phyloP scores from a whole-genome alignment of 202 grass and related monocot species.

The Hordeum pubiflorum region DNA sequence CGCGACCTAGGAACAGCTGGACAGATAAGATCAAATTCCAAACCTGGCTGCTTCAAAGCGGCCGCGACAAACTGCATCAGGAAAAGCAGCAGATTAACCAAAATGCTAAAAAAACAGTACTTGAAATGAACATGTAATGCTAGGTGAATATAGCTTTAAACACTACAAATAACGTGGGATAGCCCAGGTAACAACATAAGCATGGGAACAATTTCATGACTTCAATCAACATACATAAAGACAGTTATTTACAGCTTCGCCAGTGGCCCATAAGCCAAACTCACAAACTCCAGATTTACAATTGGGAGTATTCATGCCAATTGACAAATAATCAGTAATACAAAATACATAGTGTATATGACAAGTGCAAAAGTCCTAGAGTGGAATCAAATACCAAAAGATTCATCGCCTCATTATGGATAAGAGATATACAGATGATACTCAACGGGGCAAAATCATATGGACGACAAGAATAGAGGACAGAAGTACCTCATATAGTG shows the following conservation, averaged over 20 bases:
- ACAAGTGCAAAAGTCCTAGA: neutral
- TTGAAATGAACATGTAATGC: neutral
- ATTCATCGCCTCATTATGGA: neutral
- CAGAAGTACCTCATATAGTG: slow-evolving; percentile 72
- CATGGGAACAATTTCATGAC: neutral
- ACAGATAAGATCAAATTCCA: slow-evolving; percentile 73
- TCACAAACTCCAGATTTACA: too few species aligned
- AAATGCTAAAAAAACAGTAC: neutral
- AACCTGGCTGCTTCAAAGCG: slow-evolving; percentile 63
- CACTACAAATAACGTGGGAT: neutral
- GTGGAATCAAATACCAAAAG: neutral
- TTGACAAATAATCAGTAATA: neutral
- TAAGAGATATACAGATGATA: neutral
- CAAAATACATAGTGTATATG: neutral
- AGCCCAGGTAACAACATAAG: neutral
- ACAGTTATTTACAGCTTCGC: too few species aligned
- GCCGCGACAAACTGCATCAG: slow-evolving; percentile 57
- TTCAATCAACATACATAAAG: neutral
- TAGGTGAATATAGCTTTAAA: neutral
- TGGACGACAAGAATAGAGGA: neutral
- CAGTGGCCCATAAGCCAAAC: too few species aligned
- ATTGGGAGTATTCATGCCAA: too few species aligned
- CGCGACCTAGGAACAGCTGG: slow-evolving; percentile 50
- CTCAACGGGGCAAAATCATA: neutral
- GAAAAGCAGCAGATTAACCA: neutral